Conservation (phyloP, 2,329 filamentous ascomycete genomes). For the Neofusicoccum laricinum region DNA sequence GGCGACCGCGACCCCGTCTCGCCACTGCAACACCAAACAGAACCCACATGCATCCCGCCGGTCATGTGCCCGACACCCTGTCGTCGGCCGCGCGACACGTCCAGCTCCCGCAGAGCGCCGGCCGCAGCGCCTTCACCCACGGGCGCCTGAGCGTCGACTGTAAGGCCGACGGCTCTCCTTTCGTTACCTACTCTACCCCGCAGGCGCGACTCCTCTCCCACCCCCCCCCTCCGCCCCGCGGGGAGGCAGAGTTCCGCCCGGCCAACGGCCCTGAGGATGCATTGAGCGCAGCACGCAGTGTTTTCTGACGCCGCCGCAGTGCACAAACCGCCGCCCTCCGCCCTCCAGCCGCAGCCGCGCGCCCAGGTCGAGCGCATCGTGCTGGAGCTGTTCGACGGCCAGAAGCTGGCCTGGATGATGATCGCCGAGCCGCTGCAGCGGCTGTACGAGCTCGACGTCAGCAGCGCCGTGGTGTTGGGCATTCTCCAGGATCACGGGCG, state of each 20-base stretch:
- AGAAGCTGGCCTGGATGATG: conserved; percentile 34
- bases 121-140: not conserved
- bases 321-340: no score
- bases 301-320: no score
- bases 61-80: not conserved
- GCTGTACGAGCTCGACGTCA: conserved; percentile 32
- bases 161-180: not conserved
- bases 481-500: conserved; percentile 20
- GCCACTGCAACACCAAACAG: not conserved
- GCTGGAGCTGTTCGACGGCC: conserved; percentile 34
- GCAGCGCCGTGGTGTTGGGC: conserved; percentile 33
- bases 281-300: not conserved
- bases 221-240: not conserved
- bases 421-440: conserved; percentile 34
- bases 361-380: conserved; percentile 23
- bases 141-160: not conserved
- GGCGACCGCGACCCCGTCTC: not conserved
- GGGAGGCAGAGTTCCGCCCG: not conserved
- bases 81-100: not conserved
- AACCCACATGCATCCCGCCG: not conserved
- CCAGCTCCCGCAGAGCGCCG: not conserved
- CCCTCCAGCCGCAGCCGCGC: no score
- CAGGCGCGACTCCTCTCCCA: not conserved
- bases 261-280: not conserved
- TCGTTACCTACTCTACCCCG: no score